Conservation (phyloP, 2,329 filamentous ascomycete genomes). For the Paraconiothyrium sp. region DNA sequence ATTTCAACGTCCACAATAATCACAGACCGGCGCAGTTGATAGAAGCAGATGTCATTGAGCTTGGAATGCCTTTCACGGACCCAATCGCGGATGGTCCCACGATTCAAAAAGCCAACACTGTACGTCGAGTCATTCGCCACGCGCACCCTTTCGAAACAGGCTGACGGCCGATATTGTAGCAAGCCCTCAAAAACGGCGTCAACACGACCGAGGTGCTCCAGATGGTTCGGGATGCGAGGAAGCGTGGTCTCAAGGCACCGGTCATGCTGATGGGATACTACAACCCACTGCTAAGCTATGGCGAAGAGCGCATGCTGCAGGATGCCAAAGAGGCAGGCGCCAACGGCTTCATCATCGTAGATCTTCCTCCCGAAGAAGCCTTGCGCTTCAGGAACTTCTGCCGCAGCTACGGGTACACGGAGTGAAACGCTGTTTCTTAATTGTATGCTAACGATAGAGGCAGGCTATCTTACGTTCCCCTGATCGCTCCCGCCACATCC, state of each 20-base stretch:
- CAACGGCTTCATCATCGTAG: slow-evolving; percentile 97
- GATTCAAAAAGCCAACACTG: slow-evolving; percentile 94
- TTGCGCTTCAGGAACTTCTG: slow-evolving; percentile 89
- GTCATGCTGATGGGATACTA: slow-evolving; percentile 99
- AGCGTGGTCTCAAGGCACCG: slow-evolving; percentile 79
- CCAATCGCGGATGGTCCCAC: slow-evolving; percentile 97
- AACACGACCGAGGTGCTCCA: slow-evolving; percentile 80
- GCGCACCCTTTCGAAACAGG: slow-evolving; percentile 14
- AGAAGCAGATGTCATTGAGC: slow-evolving; percentile 83
- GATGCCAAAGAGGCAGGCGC: slow-evolving; percentile 86
- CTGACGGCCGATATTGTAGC: slow-evolving; percentile 43
- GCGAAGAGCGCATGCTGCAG: slow-evolving; percentile 85
- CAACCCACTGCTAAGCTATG: slow-evolving; percentile 93
- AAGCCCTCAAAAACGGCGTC: slow-evolving; percentile 88
- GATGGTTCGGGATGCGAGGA: slow-evolving; percentile 83
- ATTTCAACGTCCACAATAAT: neutral
- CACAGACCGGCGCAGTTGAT: slow-evolving; percentile 26
- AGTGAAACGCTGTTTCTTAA: neutral
- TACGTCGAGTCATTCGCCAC: slow-evolving; percentile 53
- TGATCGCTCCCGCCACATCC: slow-evolving; percentile 93
- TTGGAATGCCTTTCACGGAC: slow-evolving; percentile 96
- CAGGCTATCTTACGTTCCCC: slow-evolving; percentile 91
- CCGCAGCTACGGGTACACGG: slow-evolving; percentile 73
- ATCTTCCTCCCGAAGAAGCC: slow-evolving; percentile 94
- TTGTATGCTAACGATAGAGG: slow-evolving; percentile 22